Conservation (phyloP, 2,329 filamentous ascomycete genomes). For the Curvularia spicifera region DNA sequence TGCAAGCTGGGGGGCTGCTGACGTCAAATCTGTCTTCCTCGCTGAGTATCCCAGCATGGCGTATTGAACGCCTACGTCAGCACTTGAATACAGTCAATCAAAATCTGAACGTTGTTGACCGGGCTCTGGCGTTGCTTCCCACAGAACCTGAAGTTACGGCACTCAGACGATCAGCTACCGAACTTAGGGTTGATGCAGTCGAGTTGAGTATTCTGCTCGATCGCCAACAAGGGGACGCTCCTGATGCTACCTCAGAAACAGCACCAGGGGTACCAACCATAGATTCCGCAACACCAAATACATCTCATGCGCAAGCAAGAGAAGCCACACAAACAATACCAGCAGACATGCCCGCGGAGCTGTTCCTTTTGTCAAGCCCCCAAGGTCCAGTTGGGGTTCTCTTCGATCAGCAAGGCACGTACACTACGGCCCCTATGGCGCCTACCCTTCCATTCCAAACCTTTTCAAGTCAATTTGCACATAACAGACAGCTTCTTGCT, state of each 20-base stretch:
- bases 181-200: conserved; percentile 35
- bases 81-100: conserved; percentile 32
- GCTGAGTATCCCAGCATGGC: conserved; percentile 34
- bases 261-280: conserved; percentile 7
- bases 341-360: conserved; percentile 31
- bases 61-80: conserved; percentile 36
- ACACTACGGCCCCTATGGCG: conserved; percentile 41
- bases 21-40: background rate
- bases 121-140: conserved; percentile 34
- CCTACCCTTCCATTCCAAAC: conserved; percentile 38
- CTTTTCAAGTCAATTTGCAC: conserved; percentile 44
- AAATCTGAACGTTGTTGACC: conserved; percentile 39
- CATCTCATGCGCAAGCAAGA: conserved; percentile 16
- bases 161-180: conserved; percentile 37
- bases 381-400: conserved; percentile 47
- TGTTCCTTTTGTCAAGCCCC: conserved; percentile 47
- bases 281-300: conserved; percentile 11
- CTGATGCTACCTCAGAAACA: conserved; percentile 3
- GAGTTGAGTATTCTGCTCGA: conserved; percentile 32
- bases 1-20: conserved; percentile 1
- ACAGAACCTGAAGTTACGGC: conserved; percentile 39
- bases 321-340: conserved; percentile 18
- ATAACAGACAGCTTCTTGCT: conserved; percentile 43
- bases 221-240: conserved; percentile 15
- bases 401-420: conserved; percentile 46